Percentiles rank a stretch among this genome's conserved stretches.
Evolutionary conservation across 805 yeast genomes (phyloP).

Genomic region (Starmerella sp.): DNA sequence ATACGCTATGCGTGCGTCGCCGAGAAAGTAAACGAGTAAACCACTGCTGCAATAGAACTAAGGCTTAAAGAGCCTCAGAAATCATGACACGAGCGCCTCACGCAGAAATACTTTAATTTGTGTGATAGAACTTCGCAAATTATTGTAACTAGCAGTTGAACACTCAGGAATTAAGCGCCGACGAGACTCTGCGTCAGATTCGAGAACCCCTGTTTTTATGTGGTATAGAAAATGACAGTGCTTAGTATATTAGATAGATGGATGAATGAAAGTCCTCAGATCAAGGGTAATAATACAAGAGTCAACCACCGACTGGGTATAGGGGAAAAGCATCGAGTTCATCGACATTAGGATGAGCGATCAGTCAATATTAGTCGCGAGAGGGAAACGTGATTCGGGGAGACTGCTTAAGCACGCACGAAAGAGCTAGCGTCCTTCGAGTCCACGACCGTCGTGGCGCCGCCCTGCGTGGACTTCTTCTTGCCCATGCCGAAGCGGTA

Average conservation of each 20-base stretch:
- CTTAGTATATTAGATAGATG: neutral
- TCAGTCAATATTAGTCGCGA: neutral
- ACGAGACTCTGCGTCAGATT: no score
- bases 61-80: no score
- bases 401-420: conserved; percentile 20
- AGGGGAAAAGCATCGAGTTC: neutral
- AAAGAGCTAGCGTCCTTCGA: conserved; percentile 24
- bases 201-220: neutral
- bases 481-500: conserved; percentile 22
- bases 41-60: no score
- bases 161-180: no score
- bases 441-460: conserved; percentile 13
- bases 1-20: no score
- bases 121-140: no score
- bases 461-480: conserved; percentile 20
- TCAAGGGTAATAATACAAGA: conserved; percentile 1
- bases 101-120: no score
- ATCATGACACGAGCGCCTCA: no score
- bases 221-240: neutral
- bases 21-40: no score
- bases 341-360: neutral
- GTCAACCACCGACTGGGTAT: neutral
- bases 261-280: neutral
- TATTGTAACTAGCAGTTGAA: no score
- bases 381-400: neutral